Evolutionary conservation across 1,284 basidiomycete genomes (phyloP).

Genomic region (Xanthoconium separans): DNA sequence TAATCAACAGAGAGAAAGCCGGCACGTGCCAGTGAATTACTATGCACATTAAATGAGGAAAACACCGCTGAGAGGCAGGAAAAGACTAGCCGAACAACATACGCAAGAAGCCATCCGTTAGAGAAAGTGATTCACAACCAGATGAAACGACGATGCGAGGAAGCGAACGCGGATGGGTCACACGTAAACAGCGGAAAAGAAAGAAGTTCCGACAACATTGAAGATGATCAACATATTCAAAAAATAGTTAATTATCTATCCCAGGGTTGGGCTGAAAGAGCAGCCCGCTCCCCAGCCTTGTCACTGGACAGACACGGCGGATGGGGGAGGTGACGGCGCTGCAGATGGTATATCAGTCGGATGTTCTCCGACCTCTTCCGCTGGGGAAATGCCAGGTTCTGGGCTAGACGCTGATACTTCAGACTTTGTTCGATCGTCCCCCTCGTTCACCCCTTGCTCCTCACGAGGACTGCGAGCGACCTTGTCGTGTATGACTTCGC

Average conservation of each 20-base stretch:
- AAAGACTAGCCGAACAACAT: slow-evolving; percentile 20
- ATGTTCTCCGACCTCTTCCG: slow-evolving; percentile 24
- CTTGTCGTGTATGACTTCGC: slow-evolving; percentile 21
- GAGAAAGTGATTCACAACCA: slow-evolving; percentile 6
- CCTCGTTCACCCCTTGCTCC: slow-evolving; percentile 11
- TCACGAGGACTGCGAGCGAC: slow-evolving; percentile 9
- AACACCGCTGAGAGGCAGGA: neutral
- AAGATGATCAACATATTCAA: slow-evolving; percentile 38
- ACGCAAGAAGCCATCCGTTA: slow-evolving; percentile 20
- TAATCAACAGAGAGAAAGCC: neutral
- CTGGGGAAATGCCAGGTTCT: slow-evolving; percentile 21
- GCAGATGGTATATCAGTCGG: slow-evolving; percentile 26
- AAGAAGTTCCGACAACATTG: slow-evolving; percentile 22
- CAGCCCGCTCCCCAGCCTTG: neutral
- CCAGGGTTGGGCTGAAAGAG: slow-evolving; percentile 7
- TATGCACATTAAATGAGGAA: slow-evolving; percentile 25
- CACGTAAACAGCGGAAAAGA: slow-evolving; percentile 11
- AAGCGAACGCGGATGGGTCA: slow-evolving; percentile 11
- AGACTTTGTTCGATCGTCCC: slow-evolving; percentile 12
- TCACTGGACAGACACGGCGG: slow-evolving; percentile 31
- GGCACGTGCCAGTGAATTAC: slow-evolving; percentile 4
- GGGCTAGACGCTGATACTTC: slow-evolving; percentile 17
- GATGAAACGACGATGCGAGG: slow-evolving; percentile 9
- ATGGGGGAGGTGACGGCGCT: slow-evolving; percentile 32
- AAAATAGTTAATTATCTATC: slow-evolving; percentile 32